Evolutionary conservation across 148 eudicot genomes (phyloP).

Genomic region (Rhododendron williamsianum): DNA sequence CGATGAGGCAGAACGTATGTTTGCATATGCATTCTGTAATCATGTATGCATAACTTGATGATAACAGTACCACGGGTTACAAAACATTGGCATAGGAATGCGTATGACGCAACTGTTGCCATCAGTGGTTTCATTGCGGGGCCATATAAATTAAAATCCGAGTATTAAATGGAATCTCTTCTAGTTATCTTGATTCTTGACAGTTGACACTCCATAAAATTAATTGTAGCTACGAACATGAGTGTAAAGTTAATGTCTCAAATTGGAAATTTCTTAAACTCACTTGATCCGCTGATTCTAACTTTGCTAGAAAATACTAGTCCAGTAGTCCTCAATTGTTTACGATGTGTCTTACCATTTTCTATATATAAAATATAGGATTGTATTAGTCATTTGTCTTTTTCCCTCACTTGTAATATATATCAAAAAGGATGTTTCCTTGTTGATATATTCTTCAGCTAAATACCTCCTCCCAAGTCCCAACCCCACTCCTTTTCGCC

Average conservation of each 20-base stretch:
- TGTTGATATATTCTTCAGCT: background rate
- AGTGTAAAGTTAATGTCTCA: background rate
- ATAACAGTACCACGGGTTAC: background rate
- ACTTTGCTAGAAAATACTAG: background rate
- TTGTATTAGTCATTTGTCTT: background rate
- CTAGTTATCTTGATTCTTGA: background rate
- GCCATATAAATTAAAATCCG: background rate
- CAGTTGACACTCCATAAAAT: background rate
- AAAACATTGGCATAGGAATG: background rate
- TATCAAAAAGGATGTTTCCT: background rate
- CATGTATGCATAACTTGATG: background rate
- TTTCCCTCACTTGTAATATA: background rate
- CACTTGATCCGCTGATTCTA: background rate
- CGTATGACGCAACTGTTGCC: background rate
- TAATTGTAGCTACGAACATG: background rate
- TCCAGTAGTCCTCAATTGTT: background rate
- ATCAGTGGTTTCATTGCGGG: background rate
- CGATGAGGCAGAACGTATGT: background rate
- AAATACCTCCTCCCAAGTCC: background rate
- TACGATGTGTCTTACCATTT: background rate
- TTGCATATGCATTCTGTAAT: background rate
- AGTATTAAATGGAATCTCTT: background rate
- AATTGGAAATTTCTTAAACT: background rate
- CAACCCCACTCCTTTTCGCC: background rate
- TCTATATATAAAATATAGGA: background rate